Evolutionary conservation across 2,329 filamentous ascomycete genomes (phyloP).

Genomic region (Sphaerulina vaccinii): DNA sequence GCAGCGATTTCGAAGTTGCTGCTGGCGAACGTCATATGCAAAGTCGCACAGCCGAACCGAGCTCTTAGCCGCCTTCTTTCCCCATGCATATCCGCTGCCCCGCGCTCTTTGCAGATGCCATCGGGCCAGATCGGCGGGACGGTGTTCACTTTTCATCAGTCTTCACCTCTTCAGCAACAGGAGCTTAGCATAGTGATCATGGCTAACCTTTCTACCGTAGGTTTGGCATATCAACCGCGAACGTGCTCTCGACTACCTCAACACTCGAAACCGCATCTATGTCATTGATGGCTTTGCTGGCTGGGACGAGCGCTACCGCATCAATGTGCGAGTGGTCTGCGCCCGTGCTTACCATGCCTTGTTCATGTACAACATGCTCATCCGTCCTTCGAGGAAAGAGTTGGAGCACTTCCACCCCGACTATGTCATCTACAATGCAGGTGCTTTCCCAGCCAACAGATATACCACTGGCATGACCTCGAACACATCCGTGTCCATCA

Average conservation of each 20-base stretch:
- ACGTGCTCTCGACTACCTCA: conserved; percentile 97
- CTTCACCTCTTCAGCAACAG: too few species aligned
- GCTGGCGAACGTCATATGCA: not conserved
- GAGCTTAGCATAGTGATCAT: too few species aligned
- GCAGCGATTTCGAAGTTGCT: conserved; percentile 6
- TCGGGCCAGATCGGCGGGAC: conserved; percentile 30
- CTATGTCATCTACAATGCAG: conserved; percentile 99
- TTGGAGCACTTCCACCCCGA: conserved; percentile 97
- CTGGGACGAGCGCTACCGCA: conserved; percentile 98
- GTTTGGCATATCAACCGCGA: conserved; percentile 99
- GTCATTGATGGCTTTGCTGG: conserved; percentile 96
- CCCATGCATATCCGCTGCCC: not conserved
- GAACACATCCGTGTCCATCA: conserved; percentile 94
- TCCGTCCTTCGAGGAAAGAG: conserved; percentile 86
- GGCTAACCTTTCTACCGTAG: conserved; percentile 48
- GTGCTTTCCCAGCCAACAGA: conserved; percentile 96
- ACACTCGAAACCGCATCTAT: conserved; percentile 98
- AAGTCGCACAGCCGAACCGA: not conserved
- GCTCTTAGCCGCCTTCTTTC: not conserved
- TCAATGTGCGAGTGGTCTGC: conserved; percentile 96
- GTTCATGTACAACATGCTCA: conserved; percentile 99
- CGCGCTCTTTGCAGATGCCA: too few species aligned
- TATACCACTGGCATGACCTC: conserved; percentile 99
- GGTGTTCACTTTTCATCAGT: too few species aligned
- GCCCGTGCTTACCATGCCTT: conserved; percentile 98